Evolutionary conservation across 2,329 filamentous ascomycete genomes (phyloP), one percentile per base, ranked within the genome.

Genomic region (Penicillium sp.): DNA sequence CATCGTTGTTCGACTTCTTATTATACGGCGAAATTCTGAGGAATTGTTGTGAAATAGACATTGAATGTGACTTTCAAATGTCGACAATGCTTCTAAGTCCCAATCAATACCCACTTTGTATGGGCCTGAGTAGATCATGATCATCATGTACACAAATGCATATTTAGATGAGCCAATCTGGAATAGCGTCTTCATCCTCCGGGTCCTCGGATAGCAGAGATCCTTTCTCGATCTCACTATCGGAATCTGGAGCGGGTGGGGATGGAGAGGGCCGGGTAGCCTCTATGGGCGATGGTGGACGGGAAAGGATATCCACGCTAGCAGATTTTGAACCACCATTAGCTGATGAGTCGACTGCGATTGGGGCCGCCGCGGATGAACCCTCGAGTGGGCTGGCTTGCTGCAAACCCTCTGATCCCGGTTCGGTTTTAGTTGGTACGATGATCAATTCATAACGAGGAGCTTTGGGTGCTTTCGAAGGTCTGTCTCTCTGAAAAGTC

Each of bases 181-280:
- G 86, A 64, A 88, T 85, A 2, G 85, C 85, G 70, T 88, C 86
- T 53, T 87, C 85, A 66, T 89, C 86, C 35, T 88, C 86, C 0
- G 86, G 86, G 67, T 89, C 86, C 66, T 88, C 83, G 1, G 85
- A 85, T 7, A 85, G 73, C 51, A 87, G 70, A 5, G 84, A 87
- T 0, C 79, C 81, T 43, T 76, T 72, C 40, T 85, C 82, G 19
- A 75, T 72, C 52, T 78, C 73, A 46, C 68, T 74, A 58, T 70
- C 73, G 26, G 70, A 70, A 43, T 72, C 70, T 33, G 68, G 65
- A 16, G 52, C 37, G 25, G 46, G 45, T 14, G 56, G 45, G 6
- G 56, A 40, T 14, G 56, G 45, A 7, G 56, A 40, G 5, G 35
- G 51, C n/a, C 13, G 38, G n/a, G 58, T 48, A 4, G 30, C 42